Percentiles rank a stretch among this genome's conserved stretches.
Conservation (phyloP, 2,329 filamentous ascomycete species). For the Fusarium sterilihyphosum region DNA sequence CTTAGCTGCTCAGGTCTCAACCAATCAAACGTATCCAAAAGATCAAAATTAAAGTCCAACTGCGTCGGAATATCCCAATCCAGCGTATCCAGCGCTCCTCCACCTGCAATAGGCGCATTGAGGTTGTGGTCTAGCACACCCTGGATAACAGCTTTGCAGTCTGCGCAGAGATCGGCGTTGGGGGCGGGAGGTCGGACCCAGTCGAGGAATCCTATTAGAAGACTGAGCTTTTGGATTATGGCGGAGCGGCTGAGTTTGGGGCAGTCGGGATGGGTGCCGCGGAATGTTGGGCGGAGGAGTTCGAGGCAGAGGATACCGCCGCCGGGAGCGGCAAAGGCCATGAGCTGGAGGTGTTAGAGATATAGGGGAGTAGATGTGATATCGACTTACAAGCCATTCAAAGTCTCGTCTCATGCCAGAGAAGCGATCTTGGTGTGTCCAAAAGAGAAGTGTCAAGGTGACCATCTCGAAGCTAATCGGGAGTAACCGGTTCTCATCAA, state of each 20-base stretch:
- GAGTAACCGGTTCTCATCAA: constrained; percentile 53
- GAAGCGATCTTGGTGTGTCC: constrained; percentile 61
- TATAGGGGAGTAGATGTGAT: fast-evolving
- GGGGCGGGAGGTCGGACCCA: constrained; percentile 60
- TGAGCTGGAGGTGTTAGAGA: constrained; percentile 48
- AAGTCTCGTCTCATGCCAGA: constrained; percentile 54
- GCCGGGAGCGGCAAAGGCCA: constrained; percentile 60
- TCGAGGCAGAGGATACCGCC: constrained; percentile 62
- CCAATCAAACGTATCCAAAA: constrained; percentile 62
- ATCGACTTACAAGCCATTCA: constrained; percentile 60
- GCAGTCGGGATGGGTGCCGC: constrained; percentile 46
- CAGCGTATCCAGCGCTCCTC: constrained; percentile 39
- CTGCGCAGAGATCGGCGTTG: constrained; percentile 58
- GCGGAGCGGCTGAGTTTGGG: constrained; percentile 55
- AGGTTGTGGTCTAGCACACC: constrained; percentile 61
- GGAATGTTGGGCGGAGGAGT: constrained; percentile 55
- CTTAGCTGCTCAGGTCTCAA: constrained; percentile 41
- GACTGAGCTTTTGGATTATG: constrained; percentile 62
- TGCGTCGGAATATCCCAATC: constrained; percentile 50
- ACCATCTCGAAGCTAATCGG: constrained; percentile 60
- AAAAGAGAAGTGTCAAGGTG: constrained; percentile 56
- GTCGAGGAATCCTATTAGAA: constrained; percentile 61
- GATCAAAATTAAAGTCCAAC: constrained; percentile 56
- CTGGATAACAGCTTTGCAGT: constrained; percentile 60
- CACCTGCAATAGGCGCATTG: constrained; percentile 48